Base-by-base conservation (phyloP, 768 basidiomycete genomes). In the Tubosaeta sp. region DNA sequence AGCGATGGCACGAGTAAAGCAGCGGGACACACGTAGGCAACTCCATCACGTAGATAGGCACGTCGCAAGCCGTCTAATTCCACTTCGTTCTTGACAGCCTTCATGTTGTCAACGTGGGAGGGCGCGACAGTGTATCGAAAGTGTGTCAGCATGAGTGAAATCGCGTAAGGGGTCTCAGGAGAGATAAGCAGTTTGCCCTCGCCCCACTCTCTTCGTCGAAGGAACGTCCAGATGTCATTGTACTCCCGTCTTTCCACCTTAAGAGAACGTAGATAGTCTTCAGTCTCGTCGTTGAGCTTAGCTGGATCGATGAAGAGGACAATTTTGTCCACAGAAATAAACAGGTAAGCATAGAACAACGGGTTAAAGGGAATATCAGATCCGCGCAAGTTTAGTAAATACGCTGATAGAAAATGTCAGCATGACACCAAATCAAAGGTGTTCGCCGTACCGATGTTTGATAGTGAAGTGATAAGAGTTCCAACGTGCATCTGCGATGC, bases 361-460 rank as follows among this genome's bases (percentile, higher is more conserved):
- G 95, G 95, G 64, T 91, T 94, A 74, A 83, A 90, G 0, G 91
- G 90, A 42, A 97, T 85, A 61, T 97, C 94, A 3, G 81, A 78
- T 31, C 94, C 94, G 44, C 95, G 86, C 48, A 94, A 72, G 63
- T 98, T 98, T 30, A 97, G 74, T 3, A 89, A 61, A 73, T 91
- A 96, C 0, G 95, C 95, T 82, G 70, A 27, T 40, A 29, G 29
- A 49, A 46, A 19, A 32, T 59, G 43, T 52, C 29, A 56, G 30
- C 19, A 22, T 22, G 14, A 22, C 35, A 40, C 42, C 34, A 29
- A 31, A 44, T 11, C 8, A 21, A 44, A 38, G 10, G 38, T 3
- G 9, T 46, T 36, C 16, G 68, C 81, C 27, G 49, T 57, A 86
- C 86, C 86, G 22, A 90, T 87, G 40, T 78, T 81, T 12, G 89